Evolutionary conservation across 768 basidiomycete genomes (phyloP), one percentile per base, ranked within the genome.

Genomic region (Tulasnella sp.): DNA sequence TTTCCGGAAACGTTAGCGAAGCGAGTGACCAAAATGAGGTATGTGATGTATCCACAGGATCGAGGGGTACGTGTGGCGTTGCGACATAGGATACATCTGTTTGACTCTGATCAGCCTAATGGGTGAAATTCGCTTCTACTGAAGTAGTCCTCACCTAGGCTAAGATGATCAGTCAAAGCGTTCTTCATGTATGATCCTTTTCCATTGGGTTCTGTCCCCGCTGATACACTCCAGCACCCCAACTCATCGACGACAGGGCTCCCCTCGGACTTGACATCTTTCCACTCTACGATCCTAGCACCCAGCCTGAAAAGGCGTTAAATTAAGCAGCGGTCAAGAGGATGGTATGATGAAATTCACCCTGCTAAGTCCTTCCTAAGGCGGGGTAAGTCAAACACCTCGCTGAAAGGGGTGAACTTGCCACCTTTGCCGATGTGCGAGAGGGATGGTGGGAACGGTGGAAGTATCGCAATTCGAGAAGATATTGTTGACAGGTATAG

Each of bases 401-500:
- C 75, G 19, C 80, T 76, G 63, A 83, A 81, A 19, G 22, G 22
- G n/a, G 25, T 34, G 21, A 29, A 43, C 25, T 38, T 21, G 30
- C 52, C 31, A 41, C 31, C 52, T 10, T 44, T 46, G n/a, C 60
- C 60, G 22, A 61, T 51, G 30, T 61, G 60, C 25, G 24, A 2
- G 31, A 43, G 41, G 10, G 78, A 77, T 0, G 82, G 80, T 0
- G 72, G 76, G 64, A 85, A 84, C 66, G 75, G 74, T 1, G 78
- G 74, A 3, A 85, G 65, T 60, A 85, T 73, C 3, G 83, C 80
- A 41, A 82, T 74, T 30, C 82, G 76, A 2, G 63, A 53, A 8
- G 81, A 80, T 62, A 85, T 73, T 34, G 78, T 55, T 11, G 72
- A 80, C 9, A 85, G 74, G 62, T 83, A 83, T 31, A 84, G 72